Evolutionary conservation across 306 rosid species (phyloP), one percentile per base, ranked within the genome.

Genomic region (Morella rubra): DNA sequence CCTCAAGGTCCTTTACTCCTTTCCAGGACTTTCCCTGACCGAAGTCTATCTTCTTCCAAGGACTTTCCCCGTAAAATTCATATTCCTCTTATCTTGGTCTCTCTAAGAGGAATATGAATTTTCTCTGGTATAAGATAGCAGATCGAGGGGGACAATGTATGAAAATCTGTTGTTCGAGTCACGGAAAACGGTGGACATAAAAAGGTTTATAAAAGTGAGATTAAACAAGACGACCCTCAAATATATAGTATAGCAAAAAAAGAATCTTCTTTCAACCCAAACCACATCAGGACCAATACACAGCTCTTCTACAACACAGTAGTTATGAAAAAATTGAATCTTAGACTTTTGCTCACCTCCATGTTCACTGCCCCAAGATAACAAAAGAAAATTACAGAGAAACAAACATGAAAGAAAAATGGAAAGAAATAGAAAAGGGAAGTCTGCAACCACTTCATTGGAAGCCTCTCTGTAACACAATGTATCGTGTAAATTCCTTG

Each of bases 291-390:
- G 77, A 58, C 72, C 81, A 87, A 72, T 86, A 85, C 84, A 86
- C 77, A 84, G 62, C 72, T 86, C 81, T 72, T 86, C 81, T 83
- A 77, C 79, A 73, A 65, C 79, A 80, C 47, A 73, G 68, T 62
- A 75, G 50, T 65, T 74, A 74, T 47, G 42, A 69, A 76, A 64
- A 71, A 70, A 80, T 67, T 45, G 62, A 83, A 87, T 80, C 80
- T 84, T 84, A 69, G 80, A 67, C 82, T 84, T 80, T 88, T 86
- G 84, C 83, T 77, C 82, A 82, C 77, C 83, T 85, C 85, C 86
- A 86, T 87, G 85, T 82, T 86, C 90, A 76, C 78, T 83, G 78
- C 81, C 85, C 87, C 91, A 83, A 76, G 73, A 84, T 69, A 84
- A 67, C 62, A 83, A 82, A 75, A 74, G 37, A 72, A 55, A 77